Evolutionary conservation across 352 stramenopile species (phyloP).

Genomic region (Pythium rishiriense): DNA sequence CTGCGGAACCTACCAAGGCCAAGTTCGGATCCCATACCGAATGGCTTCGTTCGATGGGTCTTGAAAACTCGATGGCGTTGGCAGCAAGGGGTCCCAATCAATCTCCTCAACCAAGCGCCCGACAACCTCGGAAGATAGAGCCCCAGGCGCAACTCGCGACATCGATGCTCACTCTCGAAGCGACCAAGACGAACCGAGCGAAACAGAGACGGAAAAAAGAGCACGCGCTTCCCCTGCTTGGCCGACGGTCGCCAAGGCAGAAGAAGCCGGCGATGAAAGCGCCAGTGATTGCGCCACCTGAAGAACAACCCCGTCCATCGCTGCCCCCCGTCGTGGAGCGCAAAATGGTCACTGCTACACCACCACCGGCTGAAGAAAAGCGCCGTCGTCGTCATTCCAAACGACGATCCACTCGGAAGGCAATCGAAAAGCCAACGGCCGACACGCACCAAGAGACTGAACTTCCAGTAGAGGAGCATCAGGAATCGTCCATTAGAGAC

Average conservation of each 20-base stretch:
- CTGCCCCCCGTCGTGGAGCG: neutral
- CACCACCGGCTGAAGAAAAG: neutral
- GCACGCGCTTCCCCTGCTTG: slow-evolving; percentile 16
- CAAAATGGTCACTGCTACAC: neutral
- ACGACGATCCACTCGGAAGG: neutral
- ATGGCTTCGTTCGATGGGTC: slow-evolving; percentile 23
- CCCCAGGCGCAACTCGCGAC: neutral
- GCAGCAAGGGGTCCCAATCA: neutral
- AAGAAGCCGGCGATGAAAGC: neutral
- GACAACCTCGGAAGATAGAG: neutral
- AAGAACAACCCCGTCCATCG: neutral
- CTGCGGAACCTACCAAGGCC: neutral
- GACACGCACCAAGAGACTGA: neutral
- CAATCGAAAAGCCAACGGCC: neutral
- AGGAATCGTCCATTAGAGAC: neutral
- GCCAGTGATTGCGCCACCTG: neutral
- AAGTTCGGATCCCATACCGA: slow-evolving; percentile 28
- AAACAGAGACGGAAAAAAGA: slow-evolving; percentile 7
- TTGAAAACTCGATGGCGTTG: slow-evolving; percentile 1
- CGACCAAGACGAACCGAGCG: neutral
- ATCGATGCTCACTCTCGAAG: slow-evolving; percentile 4
- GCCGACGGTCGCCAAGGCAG: neutral
- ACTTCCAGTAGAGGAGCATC: neutral
- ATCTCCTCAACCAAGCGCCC: neutral
- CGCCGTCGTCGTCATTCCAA: neutral